Conservation (phyloP, 2,329 filamentous ascomycete species). For the Scorias spongiosa region DNA sequence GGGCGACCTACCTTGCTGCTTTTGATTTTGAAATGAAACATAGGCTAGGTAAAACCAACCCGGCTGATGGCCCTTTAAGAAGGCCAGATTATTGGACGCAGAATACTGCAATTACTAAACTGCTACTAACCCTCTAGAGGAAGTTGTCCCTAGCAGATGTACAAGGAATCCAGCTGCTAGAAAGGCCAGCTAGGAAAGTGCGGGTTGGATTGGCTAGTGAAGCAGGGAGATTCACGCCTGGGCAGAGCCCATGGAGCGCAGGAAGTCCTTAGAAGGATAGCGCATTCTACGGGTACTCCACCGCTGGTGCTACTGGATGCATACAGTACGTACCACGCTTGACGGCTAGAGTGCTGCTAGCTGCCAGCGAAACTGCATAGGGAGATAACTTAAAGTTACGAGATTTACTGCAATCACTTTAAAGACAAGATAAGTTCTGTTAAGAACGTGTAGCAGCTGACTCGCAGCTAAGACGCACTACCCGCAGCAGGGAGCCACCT, state of each 20-base stretch:
- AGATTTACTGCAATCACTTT: no score
- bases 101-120: not conserved
- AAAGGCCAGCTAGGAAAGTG: not conserved
- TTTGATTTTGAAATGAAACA: constrained; percentile 5
- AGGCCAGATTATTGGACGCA: constrained; percentile 1
- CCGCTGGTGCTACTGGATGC: not conserved
- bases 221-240: not conserved
- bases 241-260: not conserved
- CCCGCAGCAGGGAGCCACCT: not conserved
- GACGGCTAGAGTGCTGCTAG: no score
- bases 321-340: no score
- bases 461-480: not conserved
- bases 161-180: not conserved
- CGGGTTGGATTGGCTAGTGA: not conserved
- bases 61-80: constrained; percentile 1
- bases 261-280: not conserved
- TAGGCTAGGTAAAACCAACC: constrained; percentile 1
- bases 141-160: no score
- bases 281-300: not conserved
- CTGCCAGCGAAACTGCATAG: no score
- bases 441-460: not conserved
- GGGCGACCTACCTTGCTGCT: constrained; percentile 2
- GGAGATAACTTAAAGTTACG: no score
- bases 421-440: no score
- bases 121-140: constrained; percentile 1